Evolutionary conservation across 1,139 yeast genomes (phyloP), one percentile per base, ranked within the genome.

Genomic region (Scheffersomyces titani): DNA sequence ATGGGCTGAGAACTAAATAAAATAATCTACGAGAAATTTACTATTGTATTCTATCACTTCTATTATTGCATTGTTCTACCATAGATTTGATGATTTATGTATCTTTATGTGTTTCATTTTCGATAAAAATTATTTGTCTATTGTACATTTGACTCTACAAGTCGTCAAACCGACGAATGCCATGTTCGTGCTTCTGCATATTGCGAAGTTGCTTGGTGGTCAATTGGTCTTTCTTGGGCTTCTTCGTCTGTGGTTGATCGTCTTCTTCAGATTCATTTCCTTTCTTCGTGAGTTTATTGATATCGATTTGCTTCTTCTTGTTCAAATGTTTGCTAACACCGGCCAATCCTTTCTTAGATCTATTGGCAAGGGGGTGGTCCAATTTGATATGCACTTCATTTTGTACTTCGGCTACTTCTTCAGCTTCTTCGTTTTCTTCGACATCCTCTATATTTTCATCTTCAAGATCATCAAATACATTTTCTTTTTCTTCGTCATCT

Each of bases 101-200:
- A 11, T 5, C 13, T 2, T 30, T 30, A 1, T 30, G 13, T 30
- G 13, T 30, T 30, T 16, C 13, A 30, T 9, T 30, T 11, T 11
- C 13, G 16, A 16, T 9, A 11, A 7, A 13, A 30, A 2, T 30
- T 9, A 22, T 30, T 30, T 30, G 13, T 11, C 40, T 30, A 30
- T 30, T 30, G 40, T 30, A 30, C 40, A 30, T 30, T 13, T 30
- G 9, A 9, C 7, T 24, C 61, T 74, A 86, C 56, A 87, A 72
- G 53, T 81, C 92, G n/a, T 87, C 92, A 63, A 88, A 88, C 59
- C 74, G 81, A 49, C 83, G 77, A 55, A 89, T 89, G 0, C 94
- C 93, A 61, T 87, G 90, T 58, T 85, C 87, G 54, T 82, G 86
- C 51, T 75, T 78, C 59, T 82, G 86, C 63, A 76, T 66, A 59